Evolutionary conservation across 306 rosid species (phyloP), one percentile per base, ranked within the genome.

Genomic region (Rosa multiflora): DNA sequence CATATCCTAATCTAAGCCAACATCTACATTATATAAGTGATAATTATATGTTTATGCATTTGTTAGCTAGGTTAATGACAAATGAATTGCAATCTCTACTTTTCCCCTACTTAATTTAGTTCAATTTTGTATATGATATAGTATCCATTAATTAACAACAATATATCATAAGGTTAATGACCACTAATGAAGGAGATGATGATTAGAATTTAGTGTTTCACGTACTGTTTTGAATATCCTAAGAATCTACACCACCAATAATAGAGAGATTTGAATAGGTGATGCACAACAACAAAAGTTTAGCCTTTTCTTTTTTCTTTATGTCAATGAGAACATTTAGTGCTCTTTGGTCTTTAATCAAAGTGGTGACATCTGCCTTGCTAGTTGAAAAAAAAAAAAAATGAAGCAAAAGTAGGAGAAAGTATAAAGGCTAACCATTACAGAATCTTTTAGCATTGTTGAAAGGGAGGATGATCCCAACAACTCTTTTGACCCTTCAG

Each of bases 201-300:
- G 44, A 11, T 73, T 70, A 53, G 43, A 53, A 18, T 8, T 10
- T 39, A 40, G 55, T 43, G 78, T 43, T 32, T 32, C 37, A 2
- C 37, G 37, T 32, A 32, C 37, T 32, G 37, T 32, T 63, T 4
- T 75, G 56, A 42, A 61, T 75, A 75, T 58, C 17, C 42, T 61
- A 61, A 72, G 44, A 44, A 59, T 59, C 70, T 75, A 75, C 48
- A 46, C 58, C 69, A 75, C 56, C 78, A 75, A 75, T 59, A 59
- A 59, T 44, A 18, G 12, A 56, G 18, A 39, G 61, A 35, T 42
- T 73, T 58, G 55, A 29, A 80, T 42, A 6, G 55, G 4, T 53
- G 68, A 40, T 66, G 47, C 71, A 48, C 29, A 52, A 3, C 67
- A 48, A n/a, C 53, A 37, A 79, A 23, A 51, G 63, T 4, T 37